Conservation (phyloP, 352 stramenopile genomes). For the Pythium pyrilobum region DNA sequence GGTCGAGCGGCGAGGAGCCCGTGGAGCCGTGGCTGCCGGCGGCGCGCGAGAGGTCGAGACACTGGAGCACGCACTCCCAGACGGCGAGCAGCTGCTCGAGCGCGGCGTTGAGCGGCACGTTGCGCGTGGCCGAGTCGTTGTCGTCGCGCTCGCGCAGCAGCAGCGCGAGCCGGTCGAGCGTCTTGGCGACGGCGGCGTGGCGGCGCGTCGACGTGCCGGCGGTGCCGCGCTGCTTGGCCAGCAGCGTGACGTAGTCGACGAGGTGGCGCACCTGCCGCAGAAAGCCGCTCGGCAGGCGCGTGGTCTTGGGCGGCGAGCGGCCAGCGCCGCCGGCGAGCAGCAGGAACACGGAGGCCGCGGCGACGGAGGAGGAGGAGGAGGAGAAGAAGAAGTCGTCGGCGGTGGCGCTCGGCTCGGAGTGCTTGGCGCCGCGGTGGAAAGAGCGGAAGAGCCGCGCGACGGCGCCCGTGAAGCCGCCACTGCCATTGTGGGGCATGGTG, state of each 20-base stretch:
- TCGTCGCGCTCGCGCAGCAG: constrained; percentile 9
- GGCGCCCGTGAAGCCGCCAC: constrained; percentile 9
- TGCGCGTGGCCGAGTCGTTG: constrained; percentile 9
- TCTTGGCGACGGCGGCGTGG: constrained; percentile 18
- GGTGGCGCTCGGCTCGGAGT: not conserved
- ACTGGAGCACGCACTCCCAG: constrained; percentile 52
- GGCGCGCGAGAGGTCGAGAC: constrained; percentile 24
- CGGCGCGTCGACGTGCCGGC: constrained; percentile 6
- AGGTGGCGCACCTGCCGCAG: constrained; percentile 21
- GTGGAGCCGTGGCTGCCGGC: not conserved
- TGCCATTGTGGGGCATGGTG: not conserved
- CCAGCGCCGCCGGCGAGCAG: not conserved
- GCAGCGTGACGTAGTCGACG: constrained; percentile 15
- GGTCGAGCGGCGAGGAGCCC: constrained; percentile 1
- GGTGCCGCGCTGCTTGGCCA: constrained; percentile 4
- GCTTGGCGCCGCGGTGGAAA: constrained; percentile 6
- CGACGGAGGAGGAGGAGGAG: not conserved
- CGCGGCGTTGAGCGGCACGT: constrained; percentile 29
- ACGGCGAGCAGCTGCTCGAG: constrained; percentile 44
- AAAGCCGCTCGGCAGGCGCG: constrained; percentile 13
- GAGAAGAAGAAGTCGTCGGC: not conserved
- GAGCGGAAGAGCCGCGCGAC: constrained; percentile 19
- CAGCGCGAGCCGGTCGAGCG: constrained; percentile 16
- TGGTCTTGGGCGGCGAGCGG: constrained; percentile 2
- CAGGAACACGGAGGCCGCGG: not conserved